Conservation (phyloP, 441 rosid species). For the Capsella rubella region DNA sequence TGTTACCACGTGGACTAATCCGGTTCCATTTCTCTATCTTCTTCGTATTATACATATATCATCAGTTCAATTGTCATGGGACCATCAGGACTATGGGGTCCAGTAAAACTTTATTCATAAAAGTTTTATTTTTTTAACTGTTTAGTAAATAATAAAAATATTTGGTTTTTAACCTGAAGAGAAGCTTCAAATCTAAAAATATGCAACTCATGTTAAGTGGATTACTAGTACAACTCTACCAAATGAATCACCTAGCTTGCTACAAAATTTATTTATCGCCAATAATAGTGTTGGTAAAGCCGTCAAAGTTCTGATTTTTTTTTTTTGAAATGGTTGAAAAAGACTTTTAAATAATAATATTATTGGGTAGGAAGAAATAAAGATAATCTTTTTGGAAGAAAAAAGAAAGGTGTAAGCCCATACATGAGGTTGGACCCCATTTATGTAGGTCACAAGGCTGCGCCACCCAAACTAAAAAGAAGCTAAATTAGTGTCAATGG, state of each 20-base stretch:
- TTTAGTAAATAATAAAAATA: neutral
- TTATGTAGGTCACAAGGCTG: constrained; percentile 46
- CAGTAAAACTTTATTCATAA: constrained; percentile 1
- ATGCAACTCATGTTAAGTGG: too few relatives aligned
- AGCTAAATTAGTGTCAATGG: constrained; percentile 33
- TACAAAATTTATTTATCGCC: neutral
- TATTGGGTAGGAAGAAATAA: neutral
- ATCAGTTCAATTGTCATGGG: constrained; percentile 15
- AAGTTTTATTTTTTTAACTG: neutral
- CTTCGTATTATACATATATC: neutral
- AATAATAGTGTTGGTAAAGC: neutral
- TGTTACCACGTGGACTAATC: constrained; percentile 33
- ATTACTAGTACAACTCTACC: neutral
- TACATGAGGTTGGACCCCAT: constrained; percentile 43
- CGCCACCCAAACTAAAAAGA: constrained; percentile 27
- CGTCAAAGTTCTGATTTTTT: neutral
- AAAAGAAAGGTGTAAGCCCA: constrained; percentile 35
- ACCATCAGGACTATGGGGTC: constrained; percentile 39
- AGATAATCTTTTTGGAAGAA: constrained; percentile 3
- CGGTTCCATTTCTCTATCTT: constrained; percentile 22
- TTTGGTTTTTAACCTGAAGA: neutral
- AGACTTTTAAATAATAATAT: neutral
- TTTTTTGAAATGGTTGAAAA: neutral
- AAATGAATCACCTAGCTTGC: neutral
- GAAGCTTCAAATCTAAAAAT: neutral